Base-by-base conservation (phyloP, 2,329 filamentous ascomycete species). In the Bipolaris victoriae region DNA sequence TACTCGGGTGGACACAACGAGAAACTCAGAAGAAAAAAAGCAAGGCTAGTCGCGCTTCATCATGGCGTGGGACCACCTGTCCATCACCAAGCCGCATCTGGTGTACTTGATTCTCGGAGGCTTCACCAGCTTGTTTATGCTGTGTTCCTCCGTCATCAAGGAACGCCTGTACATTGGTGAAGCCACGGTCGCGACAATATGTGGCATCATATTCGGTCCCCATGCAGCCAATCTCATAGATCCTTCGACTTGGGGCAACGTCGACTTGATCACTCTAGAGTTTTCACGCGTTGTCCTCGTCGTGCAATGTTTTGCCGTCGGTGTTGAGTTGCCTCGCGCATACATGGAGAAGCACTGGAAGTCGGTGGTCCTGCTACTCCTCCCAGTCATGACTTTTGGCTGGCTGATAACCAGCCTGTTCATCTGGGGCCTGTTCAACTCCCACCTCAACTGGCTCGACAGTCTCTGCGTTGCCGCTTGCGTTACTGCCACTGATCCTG, bases 321-420 rank as follows among this genome's bases (percentile, higher is more conserved):
- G 92, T 50, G 91, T 96, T 79, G 91, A 96, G 79, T 81, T 96
- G 83, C 92, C 92, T 29, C 91, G 91, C 76, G 90, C 89, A 63
- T 99, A 99, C 81, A 99, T 99, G 95, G 95, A 98, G 75, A 89
- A 88, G 69, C 95, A 99, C 78, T 99, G 95, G 95, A 90, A 86
- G 71, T 98, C 94, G 1, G 95, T 99, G 61, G 81, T 90, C 13
- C 86, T 96, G 70, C 82, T 99, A 58, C 85, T 99, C 44, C 81
- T 99, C 5, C 95, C 95, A 2, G 93, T 99, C 79, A 99, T 99
- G 95, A 96, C 92, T 0, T 96, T 90, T 74, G 95, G 95, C 67
- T 99, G 92, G 92, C 83, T 96, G 49, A 82, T 97, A 22, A 96
- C 92, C 16, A 97, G 93, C 77, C 81, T 98, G 11, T 92, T 99